These are phyloP conservation scores for Eucalyptus melliodora DNA, from an alignment of 345 rosid species.

Conservation along the genomic window DNA sequence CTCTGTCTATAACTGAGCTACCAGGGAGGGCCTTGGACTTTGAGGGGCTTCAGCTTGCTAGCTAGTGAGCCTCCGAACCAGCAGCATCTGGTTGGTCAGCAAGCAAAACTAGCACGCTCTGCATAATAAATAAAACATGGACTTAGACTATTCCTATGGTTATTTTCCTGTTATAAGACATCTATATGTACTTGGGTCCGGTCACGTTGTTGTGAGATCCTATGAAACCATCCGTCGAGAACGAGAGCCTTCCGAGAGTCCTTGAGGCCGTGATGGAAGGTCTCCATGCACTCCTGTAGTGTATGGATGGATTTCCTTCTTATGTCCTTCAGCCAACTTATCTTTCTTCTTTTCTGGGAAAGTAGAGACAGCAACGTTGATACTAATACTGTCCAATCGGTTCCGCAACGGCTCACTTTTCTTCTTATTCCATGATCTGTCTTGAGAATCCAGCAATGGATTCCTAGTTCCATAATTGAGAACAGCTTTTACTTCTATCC, in stretches of 20 bases:
- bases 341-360: background rate
- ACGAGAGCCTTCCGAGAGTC: background rate
- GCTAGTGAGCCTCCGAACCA: background rate
- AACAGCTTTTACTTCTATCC: too few species aligned
- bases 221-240: background rate
- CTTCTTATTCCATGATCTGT: background rate
- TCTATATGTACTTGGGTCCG: background rate
- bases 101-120: background rate
- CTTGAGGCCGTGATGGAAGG: background rate
- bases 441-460: background rate
- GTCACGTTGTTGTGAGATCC: background rate
- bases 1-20: background rate
- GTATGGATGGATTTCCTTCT: background rate
- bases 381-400: fast-evolving
- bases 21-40: background rate
- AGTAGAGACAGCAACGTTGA: background rate
- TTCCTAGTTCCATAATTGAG: background rate
- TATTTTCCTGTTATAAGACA: background rate
- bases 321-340: background rate
- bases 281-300: background rate
- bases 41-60: background rate
- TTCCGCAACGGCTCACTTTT: background rate
- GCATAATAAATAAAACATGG: background rate
- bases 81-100: background rate
- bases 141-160: background rate